These are phyloP conservation scores for Crucibulum laeve DNA, from an alignment of 768 basidiomycete species.

Conservation along the genomic window DNA sequence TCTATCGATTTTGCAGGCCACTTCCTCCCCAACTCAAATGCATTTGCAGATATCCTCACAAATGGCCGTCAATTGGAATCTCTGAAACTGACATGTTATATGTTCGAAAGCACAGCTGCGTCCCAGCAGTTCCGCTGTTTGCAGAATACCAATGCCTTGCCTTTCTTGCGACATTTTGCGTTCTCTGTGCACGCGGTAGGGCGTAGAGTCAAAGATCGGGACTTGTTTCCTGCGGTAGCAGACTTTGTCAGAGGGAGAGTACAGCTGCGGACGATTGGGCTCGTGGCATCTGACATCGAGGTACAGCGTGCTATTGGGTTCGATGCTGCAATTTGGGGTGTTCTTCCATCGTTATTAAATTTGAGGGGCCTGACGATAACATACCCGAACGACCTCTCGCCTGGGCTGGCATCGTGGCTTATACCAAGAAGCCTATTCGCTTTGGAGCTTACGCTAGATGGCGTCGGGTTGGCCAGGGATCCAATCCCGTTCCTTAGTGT, in stretches of 20 bases:
- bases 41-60: conserved; percentile 54
- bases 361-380: conserved; percentile 56
- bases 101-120: conserved; percentile 41
- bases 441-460: conserved; percentile 42
- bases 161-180: conserved; percentile 63
- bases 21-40: conserved; percentile 43
- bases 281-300: conserved; percentile 40
- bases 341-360: conserved; percentile 52
- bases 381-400: conserved; percentile 59
- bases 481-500: conserved; percentile 38
- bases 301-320: conserved; percentile 55
- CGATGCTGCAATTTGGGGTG: conserved; percentile 68
- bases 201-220: conserved; percentile 45
- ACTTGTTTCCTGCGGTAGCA: conserved; percentile 65
- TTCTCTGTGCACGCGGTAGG: conserved; percentile 43
- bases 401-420: conserved; percentile 64
- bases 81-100: conserved; percentile 46
- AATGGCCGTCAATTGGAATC: conserved; percentile 63
- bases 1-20: conserved; percentile 58
- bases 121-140: conserved; percentile 43
- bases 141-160: conserved; percentile 31
- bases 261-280: conserved; percentile 46
- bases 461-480: conserved; percentile 31
- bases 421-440: conserved; percentile 52
- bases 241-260: conserved; percentile 59